These are phyloP conservation scores for Psidium friedrichsthalianum DNA, from an alignment of 345 rosid genomes.

Conservation along the genomic window DNA sequence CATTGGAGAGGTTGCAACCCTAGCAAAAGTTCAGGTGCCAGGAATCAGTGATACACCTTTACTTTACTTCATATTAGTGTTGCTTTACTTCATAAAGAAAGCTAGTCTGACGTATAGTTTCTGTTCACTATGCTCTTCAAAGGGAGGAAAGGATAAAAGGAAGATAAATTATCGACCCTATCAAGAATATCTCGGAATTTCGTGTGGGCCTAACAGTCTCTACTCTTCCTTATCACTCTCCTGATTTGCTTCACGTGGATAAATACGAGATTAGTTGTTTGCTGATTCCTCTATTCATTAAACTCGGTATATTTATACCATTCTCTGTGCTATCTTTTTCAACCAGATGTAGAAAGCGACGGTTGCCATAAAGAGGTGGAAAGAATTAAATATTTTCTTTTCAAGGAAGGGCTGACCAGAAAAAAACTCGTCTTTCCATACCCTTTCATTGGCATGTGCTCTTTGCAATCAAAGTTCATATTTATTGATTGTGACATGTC, in stretches of 20 bases:
- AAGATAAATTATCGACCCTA: neutral
- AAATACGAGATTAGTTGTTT: neutral
- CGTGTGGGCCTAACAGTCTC: neutral
- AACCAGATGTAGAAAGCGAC: neutral
- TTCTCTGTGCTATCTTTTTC: neutral
- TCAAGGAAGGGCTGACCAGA: neutral
- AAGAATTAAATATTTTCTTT: neutral
- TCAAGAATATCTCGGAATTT: neutral
- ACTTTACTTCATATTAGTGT: neutral
- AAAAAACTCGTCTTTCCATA: neutral
- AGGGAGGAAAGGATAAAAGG: neutral
- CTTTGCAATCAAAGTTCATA: neutral
- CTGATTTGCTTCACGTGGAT: neutral
- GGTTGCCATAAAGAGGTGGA: neutral
- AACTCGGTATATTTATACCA: neutral
- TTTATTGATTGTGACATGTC: neutral
- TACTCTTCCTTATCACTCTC: neutral
- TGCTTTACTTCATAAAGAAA: neutral
- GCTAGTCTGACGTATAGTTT: neutral
- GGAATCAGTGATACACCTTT: neutral
- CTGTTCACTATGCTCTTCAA: neutral
- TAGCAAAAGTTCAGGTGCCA: neutral
- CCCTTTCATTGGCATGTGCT: neutral
- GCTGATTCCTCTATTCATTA: neutral
- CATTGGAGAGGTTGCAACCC: neutral